phyloP scores from a whole-genome alignment of 768 basidiomycete genomes.

The Boletus sp. region DNA sequence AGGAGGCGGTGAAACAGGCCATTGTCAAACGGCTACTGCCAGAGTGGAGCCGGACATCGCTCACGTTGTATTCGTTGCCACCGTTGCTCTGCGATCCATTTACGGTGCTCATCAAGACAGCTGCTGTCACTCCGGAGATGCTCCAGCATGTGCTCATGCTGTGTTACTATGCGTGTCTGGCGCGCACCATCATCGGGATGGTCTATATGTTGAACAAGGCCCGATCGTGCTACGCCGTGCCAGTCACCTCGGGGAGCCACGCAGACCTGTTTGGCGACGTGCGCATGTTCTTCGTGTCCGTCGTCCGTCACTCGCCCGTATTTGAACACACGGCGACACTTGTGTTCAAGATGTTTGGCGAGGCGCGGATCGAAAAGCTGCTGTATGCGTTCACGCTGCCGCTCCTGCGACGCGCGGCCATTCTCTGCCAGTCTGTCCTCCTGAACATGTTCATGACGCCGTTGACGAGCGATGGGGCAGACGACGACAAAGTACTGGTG shows the following conservation, averaged over 20 bases:
- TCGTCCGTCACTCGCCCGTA: slow-evolving; percentile 83
- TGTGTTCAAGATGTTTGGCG: slow-evolving; percentile 78
- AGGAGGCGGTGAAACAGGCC: slow-evolving; percentile 75
- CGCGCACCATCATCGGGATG: slow-evolving; percentile 81
- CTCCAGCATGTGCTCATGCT: slow-evolving; percentile 86
- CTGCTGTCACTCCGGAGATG: slow-evolving; percentile 86
- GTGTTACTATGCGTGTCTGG: slow-evolving; percentile 87
- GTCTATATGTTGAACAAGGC: slow-evolving; percentile 80
- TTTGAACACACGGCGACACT: slow-evolving; percentile 83
- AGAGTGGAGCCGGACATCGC: slow-evolving; percentile 86
- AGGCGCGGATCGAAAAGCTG: slow-evolving; percentile 80
- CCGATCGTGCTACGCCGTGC: slow-evolving; percentile 50
- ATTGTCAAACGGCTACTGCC: slow-evolving; percentile 88
- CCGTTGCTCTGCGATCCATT: slow-evolving; percentile 89
- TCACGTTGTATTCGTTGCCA: slow-evolving; percentile 81
- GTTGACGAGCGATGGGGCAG: slow-evolving; percentile 27
- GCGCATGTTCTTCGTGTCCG: slow-evolving; percentile 87
- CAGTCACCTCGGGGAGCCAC: slow-evolving; percentile 48
- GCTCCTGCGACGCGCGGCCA: slow-evolving; percentile 85
- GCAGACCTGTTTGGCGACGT: slow-evolving; percentile 80
- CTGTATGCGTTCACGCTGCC: slow-evolving; percentile 88
- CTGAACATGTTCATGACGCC: slow-evolving; percentile 58
- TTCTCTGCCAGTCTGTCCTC: slow-evolving; percentile 76
- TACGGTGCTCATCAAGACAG: slow-evolving; percentile 84
- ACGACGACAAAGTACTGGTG: slow-evolving; percentile 76